These are phyloP conservation scores for Russula dissimulans DNA, from an alignment of 768 basidiomycete genomes.

Conservation along the genomic window DNA sequence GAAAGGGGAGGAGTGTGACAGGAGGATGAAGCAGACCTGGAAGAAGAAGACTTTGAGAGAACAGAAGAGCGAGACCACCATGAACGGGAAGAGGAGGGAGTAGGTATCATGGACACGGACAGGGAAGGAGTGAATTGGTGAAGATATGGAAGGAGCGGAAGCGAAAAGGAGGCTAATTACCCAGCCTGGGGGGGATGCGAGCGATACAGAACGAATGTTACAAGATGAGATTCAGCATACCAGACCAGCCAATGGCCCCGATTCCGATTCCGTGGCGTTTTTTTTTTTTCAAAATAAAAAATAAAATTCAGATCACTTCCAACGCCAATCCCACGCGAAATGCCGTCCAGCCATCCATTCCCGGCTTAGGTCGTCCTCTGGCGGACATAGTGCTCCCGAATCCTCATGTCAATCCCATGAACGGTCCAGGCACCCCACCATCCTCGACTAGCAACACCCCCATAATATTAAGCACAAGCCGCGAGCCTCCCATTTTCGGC, in stretches of 20 bases:
- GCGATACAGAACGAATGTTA: not conserved
- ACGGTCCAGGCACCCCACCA: too few species aligned
- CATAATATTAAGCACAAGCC: not conserved
- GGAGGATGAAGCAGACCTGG: constrained; percentile 10
- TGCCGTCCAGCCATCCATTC: not conserved
- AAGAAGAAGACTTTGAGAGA: constrained; percentile 22
- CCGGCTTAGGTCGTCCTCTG: not conserved
- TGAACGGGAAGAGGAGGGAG: constrained; percentile 20
- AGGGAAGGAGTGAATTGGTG: constrained; percentile 16
- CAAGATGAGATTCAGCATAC: not conserved
- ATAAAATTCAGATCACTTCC: not conserved
- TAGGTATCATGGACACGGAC: constrained; percentile 3
- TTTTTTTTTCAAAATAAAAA: not conserved
- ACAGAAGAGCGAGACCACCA: constrained; percentile 31
- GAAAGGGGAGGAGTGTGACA: not conserved
- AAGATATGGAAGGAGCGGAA: constrained; percentile 9
- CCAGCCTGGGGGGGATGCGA: not conserved
- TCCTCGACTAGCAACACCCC: too few species aligned
- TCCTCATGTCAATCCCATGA: not conserved
- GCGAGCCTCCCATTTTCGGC: not conserved
- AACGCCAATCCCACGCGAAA: not conserved
- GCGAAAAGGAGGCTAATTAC: not conserved
- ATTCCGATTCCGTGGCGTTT: too few species aligned
- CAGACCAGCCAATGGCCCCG: not conserved
- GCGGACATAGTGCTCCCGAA: not conserved